A percentile compares a stretch with the other conserved stretches of the same genome.
Conservation (phyloP, 345 rosid genomes). For the Acer campestre region DNA sequence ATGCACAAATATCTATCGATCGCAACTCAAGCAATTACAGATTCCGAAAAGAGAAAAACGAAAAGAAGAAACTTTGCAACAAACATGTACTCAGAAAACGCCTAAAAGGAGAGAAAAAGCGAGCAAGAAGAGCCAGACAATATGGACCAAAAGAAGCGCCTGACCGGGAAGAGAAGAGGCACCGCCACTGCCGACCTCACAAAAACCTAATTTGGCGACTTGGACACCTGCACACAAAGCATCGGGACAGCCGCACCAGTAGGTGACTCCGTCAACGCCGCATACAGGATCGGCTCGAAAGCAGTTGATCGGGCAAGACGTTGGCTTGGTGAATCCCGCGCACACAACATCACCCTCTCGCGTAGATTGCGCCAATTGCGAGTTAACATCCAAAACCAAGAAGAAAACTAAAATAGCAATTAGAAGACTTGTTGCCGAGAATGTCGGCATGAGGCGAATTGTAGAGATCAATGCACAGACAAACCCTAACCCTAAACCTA, state of each 20-base stretch:
- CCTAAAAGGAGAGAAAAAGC: constrained; percentile 86
- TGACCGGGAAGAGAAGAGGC: constrained; percentile 80
- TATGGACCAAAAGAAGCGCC: constrained; percentile 85
- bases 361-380: constrained; percentile 30
- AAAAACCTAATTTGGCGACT: constrained; percentile 71
- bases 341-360: constrained; percentile 41
- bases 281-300: constrained; percentile 90
- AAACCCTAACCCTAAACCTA: constrained; percentile 8
- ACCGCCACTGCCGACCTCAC: constrained; percentile 76
- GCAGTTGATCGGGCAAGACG: constrained; percentile 79
- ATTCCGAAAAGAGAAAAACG: neutral
- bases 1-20: neutral
- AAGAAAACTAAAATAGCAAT: constrained; percentile 17
- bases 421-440: constrained; percentile 10
- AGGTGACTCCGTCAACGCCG: constrained; percentile 80
- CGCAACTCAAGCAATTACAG: neutral
- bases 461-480: neutral
- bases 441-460: constrained; percentile 19
- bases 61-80: neutral
- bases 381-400: constrained; percentile 17
- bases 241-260: constrained; percentile 96
- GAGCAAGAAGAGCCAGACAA: constrained; percentile 84
- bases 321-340: constrained; percentile 37
- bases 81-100: constrained; percentile 44
- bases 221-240: constrained; percentile 69